Base-by-base conservation (phyloP, 305 asterid species). In the Fraxinus platypoda region DNA sequence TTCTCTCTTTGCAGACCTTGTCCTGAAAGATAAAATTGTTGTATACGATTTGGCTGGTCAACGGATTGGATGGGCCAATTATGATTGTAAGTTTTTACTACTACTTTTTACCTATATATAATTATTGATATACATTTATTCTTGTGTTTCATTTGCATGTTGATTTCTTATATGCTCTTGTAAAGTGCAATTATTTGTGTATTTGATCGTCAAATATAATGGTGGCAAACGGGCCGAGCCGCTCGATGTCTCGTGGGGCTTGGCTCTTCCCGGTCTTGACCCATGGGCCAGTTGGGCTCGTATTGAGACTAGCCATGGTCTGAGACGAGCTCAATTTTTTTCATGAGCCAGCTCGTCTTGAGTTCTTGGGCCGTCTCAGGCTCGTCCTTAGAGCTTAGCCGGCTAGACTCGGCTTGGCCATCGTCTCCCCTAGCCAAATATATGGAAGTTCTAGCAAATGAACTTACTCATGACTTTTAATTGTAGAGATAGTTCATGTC, bases 31-130 rank as follows among this genome's bases (percentile, higher is more conserved):
- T 85, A 88, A 86, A 85, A 85, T 90, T 59, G 81, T 90, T 28
- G 91, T 90, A 25, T 90, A 90, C 79, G 93, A 90, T 86, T 83
- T 90, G 86, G 91, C 84, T 72, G 84, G 74, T 34, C 90, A 89
- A 66, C 87, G 85, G 83, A 86, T 90, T 78, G 93, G 93, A 80
- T 90, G 93, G 93, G 84, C 81, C 41, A 84, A 84, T 57, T 89
- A 87, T 41, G 87, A 90, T 84, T 90, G 93, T 90, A 85, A 90
- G 93, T 90, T 73, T 33, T 66, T 15, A 5, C 23, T 15, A 31
- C 75, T 34, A 28, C 38, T 0, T 70, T 11, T 17, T 70, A 5
- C 11, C 8, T 1, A 6, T 11, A 15, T 15, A 15, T 70, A 15
- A 26, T 66, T 66, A 66, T 26, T 12, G 8, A 28, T 70, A 0